Percentiles rank a stretch among this genome's conserved stretches.
Evolutionary conservation across 306 rosid genomes (phyloP).

Genomic region (Rosa multiflora): DNA sequence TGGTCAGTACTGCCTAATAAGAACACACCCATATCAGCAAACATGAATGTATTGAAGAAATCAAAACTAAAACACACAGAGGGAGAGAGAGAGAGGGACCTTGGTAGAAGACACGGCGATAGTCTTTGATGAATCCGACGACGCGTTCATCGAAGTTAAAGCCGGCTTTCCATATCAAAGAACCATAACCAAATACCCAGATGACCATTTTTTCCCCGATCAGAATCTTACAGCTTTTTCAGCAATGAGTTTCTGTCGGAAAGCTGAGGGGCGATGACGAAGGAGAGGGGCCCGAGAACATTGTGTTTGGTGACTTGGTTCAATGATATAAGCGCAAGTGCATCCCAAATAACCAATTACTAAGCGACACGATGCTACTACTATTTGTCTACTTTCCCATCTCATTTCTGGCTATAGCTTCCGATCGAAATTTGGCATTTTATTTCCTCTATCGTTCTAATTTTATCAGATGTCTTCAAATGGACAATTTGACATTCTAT

Average conservation of each 20-base stretch:
- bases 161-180: slow-evolving; percentile 77
- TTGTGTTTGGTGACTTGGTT: background rate
- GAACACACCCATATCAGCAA: slow-evolving; percentile 28
- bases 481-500: too few species aligned
- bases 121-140: slow-evolving; percentile 76
- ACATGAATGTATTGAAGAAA: background rate
- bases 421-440: background rate
- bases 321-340: background rate
- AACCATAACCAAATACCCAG: slow-evolving; percentile 97
- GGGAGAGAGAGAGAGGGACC: slow-evolving; percentile 38
- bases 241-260: background rate
- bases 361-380: background rate
- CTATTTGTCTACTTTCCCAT: background rate
- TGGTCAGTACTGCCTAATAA: slow-evolving; percentile 87
- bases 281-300: background rate
- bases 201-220: slow-evolving; percentile 42
- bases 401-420: background rate
- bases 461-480: too few species aligned
- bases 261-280: background rate
- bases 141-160: slow-evolving; percentile 64
- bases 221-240: background rate
- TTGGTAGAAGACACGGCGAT: slow-evolving; percentile 94
- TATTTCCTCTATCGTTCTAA: background rate
- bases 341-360: background rate
- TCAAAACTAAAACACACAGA: background rate